Evolutionary conservation across 2,329 filamentous ascomycete genomes (phyloP), one percentile per base, ranked within the genome.

Genomic region (Colletotrichum sp.): DNA sequence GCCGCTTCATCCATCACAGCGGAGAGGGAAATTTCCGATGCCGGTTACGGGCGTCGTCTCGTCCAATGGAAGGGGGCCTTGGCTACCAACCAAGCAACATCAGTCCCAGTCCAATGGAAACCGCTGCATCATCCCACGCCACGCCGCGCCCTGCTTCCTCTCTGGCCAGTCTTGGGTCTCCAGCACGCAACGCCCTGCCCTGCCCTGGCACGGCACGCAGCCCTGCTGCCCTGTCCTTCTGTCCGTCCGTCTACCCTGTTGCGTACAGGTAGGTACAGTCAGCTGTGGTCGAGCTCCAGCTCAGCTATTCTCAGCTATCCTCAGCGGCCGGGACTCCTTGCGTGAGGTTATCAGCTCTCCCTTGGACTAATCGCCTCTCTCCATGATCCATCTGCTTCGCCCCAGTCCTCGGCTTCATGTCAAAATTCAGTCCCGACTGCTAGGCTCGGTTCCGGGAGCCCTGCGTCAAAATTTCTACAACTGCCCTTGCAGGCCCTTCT

Each of bases 21-120:
- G 72, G 34, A 61, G 61, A 67, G 68, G 60, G 30, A 72, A 75
- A 75, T 72, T 65, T 73, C 74, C 74, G 74, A 73, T 64, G 64
- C 70, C 59, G 74, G 57, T 65, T 67, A 57, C 70, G 64, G 57
- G 36, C 59, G 43, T 26, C 26, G 32, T 39, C 52, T 67, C 21
- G 16, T 52, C 67, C 72, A 74, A 71, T 75, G 32, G 73, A 28
- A 30, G 13, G 32, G 18, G 32, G 28, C 18, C 64, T 63, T 63
- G 57, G 34, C 34, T 60, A 59, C 39, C 70, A 32, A 48, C 60
- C 52, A 24, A 43, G 39, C 36, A 75, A 60, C 43, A 67, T 36
- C 43, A 59, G 15, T 63, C 63, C 69, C 69, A 75, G 57, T 57
- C 69, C 73, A 72, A 64, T 72, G 69, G 73, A 72, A 75, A 72